These are phyloP conservation scores for Nicotiana rustica DNA, from an alignment of 305 asterid genomes.

Conservation along the genomic window DNA sequence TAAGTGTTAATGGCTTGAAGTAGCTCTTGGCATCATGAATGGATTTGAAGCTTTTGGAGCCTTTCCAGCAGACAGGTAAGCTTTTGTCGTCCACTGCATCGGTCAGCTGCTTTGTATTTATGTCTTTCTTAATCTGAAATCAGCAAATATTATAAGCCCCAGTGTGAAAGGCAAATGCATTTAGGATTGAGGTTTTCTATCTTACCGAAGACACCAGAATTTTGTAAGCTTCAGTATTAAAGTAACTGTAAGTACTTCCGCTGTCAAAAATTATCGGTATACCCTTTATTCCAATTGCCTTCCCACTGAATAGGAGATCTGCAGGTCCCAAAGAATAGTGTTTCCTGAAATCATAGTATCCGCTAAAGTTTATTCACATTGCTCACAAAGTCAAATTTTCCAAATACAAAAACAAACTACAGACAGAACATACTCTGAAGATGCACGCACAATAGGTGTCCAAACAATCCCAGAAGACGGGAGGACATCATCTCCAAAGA, in stretches of 20 bases:
- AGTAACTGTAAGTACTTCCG: constrained; percentile 94
- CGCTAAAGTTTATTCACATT: not conserved
- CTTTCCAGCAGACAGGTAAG: constrained; percentile 95
- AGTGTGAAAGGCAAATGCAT: not conserved
- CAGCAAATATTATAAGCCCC: constrained; percentile 20
- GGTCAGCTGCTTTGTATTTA: constrained; percentile 59
- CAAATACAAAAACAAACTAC: not conserved
- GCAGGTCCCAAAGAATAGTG: constrained; percentile 78
- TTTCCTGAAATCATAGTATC: constrained; percentile 55
- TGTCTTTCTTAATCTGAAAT: constrained; percentile 62
- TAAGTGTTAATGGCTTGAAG: constrained; percentile 74
- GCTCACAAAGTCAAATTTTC: not conserved
- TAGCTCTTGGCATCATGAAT: constrained; percentile 56
- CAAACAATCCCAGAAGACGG: constrained; percentile 74
- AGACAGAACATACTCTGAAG: constrained; percentile 53
- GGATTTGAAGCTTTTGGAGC: constrained; percentile 74
- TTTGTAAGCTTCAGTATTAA: constrained; percentile 62
- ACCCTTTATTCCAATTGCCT: constrained; percentile 62
- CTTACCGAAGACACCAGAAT: constrained; percentile 72
- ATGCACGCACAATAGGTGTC: constrained; percentile 61
- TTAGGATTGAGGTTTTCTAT: not conserved
- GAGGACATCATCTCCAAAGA: constrained; percentile 82
- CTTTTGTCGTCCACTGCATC: constrained; percentile 68
- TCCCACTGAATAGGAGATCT: constrained; percentile 63
- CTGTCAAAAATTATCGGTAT: constrained; percentile 79